Percentiles rank a stretch among this genome's conserved stretches.
These are phyloP conservation scores for Aspergillus sclerotiicarbonarius DNA, from an alignment of 495 filamentous ascomycete genomes.

Conservation along the genomic window DNA sequence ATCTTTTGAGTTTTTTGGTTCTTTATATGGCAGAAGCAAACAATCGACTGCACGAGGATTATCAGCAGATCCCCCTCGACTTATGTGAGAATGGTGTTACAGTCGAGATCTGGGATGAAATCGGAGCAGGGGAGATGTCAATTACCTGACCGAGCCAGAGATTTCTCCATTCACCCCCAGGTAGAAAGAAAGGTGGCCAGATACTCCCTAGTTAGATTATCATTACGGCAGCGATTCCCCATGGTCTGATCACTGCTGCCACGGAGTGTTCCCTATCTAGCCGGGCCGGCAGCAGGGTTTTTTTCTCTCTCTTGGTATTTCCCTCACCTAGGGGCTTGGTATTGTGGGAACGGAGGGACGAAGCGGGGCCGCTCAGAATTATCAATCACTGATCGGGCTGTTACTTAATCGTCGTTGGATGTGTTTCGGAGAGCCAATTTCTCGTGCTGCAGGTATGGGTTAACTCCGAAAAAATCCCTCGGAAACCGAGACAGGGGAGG, in stretches of 20 bases:
- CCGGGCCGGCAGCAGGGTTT: background rate
- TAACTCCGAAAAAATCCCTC: slow-evolving; percentile 6
- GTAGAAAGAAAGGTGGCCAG: too few relatives aligned
- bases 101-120: too few relatives aligned
- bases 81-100: too few relatives aligned
- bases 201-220: background rate
- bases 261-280: background rate
- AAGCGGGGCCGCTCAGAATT: slow-evolving; percentile 9
- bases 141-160: too few relatives aligned
- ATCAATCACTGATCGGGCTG: slow-evolving; percentile 18
- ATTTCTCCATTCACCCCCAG: too few relatives aligned
- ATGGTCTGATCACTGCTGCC: background rate
- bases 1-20: too few relatives aligned
- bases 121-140: too few relatives aligned
- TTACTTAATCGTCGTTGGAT: slow-evolving; percentile 11
- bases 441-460: background rate
- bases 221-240: background rate
- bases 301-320: background rate
- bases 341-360: slow-evolving; percentile 8
- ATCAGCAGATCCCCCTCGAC: too few relatives aligned
- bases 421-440: background rate
- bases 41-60: too few relatives aligned
- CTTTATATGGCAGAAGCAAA: too few relatives aligned
- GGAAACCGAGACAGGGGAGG: slow-evolving; percentile 1
- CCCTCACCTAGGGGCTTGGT: slow-evolving; percentile 6